A percentile compares a stretch with the other conserved stretches of the same genome.
Conservation (phyloP, 371 early-diverging fungal species). For the Mortierella polycephala region DNA sequence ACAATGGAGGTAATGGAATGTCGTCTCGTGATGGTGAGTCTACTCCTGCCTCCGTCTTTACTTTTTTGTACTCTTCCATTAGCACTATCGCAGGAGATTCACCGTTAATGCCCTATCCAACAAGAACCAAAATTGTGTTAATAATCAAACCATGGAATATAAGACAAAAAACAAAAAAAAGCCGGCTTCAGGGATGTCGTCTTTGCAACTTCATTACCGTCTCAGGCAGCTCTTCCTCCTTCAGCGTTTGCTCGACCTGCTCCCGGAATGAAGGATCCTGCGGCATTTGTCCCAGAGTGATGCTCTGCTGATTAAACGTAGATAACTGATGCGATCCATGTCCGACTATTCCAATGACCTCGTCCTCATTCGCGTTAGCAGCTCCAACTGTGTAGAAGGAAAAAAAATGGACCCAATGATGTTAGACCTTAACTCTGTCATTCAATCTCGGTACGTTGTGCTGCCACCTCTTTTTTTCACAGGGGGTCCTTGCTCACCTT, state of each 20-base stretch:
- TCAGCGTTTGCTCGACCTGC: slow-evolving; percentile 59
- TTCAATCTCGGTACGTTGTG: neutral
- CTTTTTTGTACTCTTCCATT: slow-evolving; percentile 59
- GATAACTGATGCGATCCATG: slow-evolving; percentile 83
- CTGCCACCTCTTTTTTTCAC: neutral
- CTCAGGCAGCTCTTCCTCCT: slow-evolving; percentile 49
- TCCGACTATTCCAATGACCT: slow-evolving; percentile 82
- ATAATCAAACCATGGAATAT: no score
- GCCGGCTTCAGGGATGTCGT: neutral
- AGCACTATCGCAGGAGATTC: slow-evolving; percentile 32
- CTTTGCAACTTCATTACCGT: slow-evolving; percentile 11
- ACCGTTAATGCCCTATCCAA: slow-evolving; percentile 27
- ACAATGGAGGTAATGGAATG: slow-evolving; percentile 81
- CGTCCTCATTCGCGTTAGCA: slow-evolving; percentile 60
- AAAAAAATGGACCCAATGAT: neutral
- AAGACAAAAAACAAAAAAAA: no score
- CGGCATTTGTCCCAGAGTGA: slow-evolving; percentile 71
- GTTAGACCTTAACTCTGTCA: neutral
- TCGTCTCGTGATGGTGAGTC: slow-evolving; percentile 65
- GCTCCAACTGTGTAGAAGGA: slow-evolving; percentile 24
- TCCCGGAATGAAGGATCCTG: slow-evolving; percentile 59
- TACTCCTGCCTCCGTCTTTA: slow-evolving; percentile 57
- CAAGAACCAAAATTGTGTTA: neutral
- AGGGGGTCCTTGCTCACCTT: slow-evolving; percentile 58
- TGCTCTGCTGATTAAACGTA: slow-evolving; percentile 81